phyloP scores from a whole-genome alignment of 192 early-diverging fungal genomes.

The Pilobolus umbonatus region DNA sequence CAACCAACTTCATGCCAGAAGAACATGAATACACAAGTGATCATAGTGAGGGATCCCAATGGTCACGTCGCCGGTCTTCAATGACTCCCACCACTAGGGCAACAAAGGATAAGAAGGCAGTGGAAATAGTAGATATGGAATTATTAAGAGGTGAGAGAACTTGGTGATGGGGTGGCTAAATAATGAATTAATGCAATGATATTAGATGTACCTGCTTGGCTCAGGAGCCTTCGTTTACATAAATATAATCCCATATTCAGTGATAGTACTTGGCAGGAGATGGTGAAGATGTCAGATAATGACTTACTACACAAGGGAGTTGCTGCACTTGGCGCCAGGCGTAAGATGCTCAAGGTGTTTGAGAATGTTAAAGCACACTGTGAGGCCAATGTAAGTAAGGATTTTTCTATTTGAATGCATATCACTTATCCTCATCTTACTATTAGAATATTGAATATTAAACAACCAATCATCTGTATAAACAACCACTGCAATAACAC shows the following conservation, averaged over 20 bases:
- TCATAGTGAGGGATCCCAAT: constrained; percentile 28
- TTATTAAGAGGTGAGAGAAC: constrained; percentile 55
- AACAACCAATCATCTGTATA: background rate
- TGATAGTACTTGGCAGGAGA: constrained; percentile 80
- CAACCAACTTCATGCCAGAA: background rate
- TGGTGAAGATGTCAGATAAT: constrained; percentile 82
- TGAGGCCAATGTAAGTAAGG: constrained; percentile 28
- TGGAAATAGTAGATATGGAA: constrained; percentile 71
- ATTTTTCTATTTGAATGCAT: background rate
- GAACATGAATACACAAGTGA: constrained; percentile 32
- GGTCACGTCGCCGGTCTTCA: constrained; percentile 7
- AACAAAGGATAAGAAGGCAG: constrained; percentile 68
- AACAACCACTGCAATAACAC: background rate
- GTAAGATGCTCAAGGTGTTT: constrained; percentile 97
- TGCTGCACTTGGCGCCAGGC: constrained; percentile 86
- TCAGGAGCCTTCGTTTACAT: constrained; percentile 87
- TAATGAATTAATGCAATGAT: background rate
- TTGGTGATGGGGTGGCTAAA: background rate
- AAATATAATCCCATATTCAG: constrained; percentile 93
- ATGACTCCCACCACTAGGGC: background rate
- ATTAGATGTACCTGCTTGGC: constrained; percentile 88
- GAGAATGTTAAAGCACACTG: constrained; percentile 58
- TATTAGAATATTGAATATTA: background rate
- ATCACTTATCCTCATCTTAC: background rate
- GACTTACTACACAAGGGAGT: constrained; percentile 82